Base-by-base conservation (phyloP, 2,329 filamentous ascomycete genomes). In the Sclerotinia minor region DNA sequence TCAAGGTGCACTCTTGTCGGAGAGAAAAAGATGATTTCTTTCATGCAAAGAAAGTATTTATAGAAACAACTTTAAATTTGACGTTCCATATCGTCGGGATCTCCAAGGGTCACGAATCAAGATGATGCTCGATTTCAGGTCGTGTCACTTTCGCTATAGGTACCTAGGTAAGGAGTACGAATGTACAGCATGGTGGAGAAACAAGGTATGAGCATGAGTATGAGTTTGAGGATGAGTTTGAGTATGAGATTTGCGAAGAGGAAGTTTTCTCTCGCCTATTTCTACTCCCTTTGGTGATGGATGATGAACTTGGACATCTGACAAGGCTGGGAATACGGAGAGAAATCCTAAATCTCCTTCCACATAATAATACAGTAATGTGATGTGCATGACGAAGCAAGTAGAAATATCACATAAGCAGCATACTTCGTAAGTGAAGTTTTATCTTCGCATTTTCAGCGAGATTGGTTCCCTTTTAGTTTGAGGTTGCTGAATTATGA, bases 51-150 rank as follows among this genome's bases (percentile, higher is more conserved):
- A 11, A 21, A 7, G 4, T 55, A 55, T 55, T 55, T 55, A 55
- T 55, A 55, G 53, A 26, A n/a, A 38, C 8, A 32, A 35, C 53
- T 41, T 38, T n/a, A 13, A 38, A 55, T 35, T 55, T 29, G 53
- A n/a, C 53, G 53, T 55, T n/a, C 53, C 29, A 55, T 55, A 55
- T 35, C 53, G 29, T 55, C 29, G 53, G 53, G 29, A 55, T 35
- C 53, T 38, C 29, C 29, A 32, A 38, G 29, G 53, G 53, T 55
- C 8, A 38, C n/a, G 29, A 38, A 35, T 35, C 35, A 35, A 11
- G 38, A 38, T 38, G 53, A 54, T 13, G 53, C 53, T 55, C 19
- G 53, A 38, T 35, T 54, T 55, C 29, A 55, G 29, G 29, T 55
- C 21, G 53, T 55, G 29, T 21, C 5, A 54, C 26, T 35, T 54